A percentile compares a stretch with the other conserved stretches of the same genome.
These are phyloP conservation scores for Rhexocercosporidium sp. DNA, from an alignment of 2,329 filamentous ascomycete genomes.

Conservation along the genomic window DNA sequence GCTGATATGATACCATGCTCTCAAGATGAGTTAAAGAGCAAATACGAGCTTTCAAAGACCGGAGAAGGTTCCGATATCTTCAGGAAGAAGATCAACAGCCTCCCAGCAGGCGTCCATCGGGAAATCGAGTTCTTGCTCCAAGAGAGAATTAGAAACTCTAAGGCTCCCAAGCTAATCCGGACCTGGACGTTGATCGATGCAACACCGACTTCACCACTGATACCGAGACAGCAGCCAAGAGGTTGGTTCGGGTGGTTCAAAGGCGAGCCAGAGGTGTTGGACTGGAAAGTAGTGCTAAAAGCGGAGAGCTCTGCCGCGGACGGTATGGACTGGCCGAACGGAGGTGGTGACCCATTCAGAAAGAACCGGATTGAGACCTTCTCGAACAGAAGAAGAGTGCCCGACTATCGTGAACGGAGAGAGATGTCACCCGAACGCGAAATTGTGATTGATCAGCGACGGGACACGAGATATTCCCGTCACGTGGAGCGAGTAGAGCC, in stretches of 20 bases:
- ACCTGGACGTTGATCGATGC: conserved; percentile 11
- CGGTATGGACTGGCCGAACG: conserved; percentile 1
- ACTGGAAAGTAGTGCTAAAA: conserved; percentile 6
- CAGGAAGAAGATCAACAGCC: not conserved
- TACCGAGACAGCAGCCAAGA: not conserved
- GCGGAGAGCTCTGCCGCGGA: conserved; percentile 1
- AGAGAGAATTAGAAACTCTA: conserved; percentile 3
- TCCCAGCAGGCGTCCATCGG: not conserved
- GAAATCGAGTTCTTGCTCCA: conserved; percentile 9
- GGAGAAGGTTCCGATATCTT: not conserved
- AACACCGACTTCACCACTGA: not conserved
- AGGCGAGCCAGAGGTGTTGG: not conserved
- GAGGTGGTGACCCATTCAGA: conserved; percentile 4
- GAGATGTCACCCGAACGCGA: conserved; percentile 1
- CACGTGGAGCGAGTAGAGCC: not conserved
- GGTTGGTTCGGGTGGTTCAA: not conserved
- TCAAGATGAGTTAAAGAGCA: conserved; percentile 8
- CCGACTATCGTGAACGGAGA: not conserved
- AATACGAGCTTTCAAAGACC: not conserved
- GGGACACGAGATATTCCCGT: not conserved
- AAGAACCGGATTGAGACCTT: not conserved
- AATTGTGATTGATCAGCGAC: not conserved
- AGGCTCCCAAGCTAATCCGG: not conserved
- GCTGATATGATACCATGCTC: conserved; percentile 6
- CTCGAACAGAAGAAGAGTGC: not conserved